Percentiles rank a stretch among this genome's conserved stretches.
These are phyloP conservation scores for Gynandropsis gynandra DNA, from an alignment of 345 rosid genomes.

Conservation along the genomic window DNA sequence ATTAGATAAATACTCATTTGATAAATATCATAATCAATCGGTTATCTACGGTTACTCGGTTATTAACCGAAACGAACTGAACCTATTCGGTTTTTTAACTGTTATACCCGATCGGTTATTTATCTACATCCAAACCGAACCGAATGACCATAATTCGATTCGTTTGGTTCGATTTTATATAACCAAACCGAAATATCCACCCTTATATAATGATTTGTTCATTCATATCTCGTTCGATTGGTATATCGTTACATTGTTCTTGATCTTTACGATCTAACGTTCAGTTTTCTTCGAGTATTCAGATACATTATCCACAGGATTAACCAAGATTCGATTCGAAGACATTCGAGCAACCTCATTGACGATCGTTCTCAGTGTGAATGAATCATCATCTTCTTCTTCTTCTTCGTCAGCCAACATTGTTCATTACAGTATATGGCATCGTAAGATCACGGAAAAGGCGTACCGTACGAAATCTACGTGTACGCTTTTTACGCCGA, in stretches of 20 bases:
- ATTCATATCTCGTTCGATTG: background rate
- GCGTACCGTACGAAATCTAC: constrained; percentile 63
- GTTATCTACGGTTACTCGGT: too few species aligned
- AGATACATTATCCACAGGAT: constrained; percentile 28
- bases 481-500: constrained; percentile 51
- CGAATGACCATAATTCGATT: too few species aligned
- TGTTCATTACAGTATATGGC: constrained; percentile 66
- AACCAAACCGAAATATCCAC: too few species aligned
- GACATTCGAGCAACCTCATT: constrained; percentile 57
- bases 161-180: too few species aligned
- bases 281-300: background rate
- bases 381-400: constrained; percentile 23
- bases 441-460: constrained; percentile 46
- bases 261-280: background rate
- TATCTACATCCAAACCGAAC: too few species aligned
- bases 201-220: too few species aligned
- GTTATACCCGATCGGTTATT: too few species aligned
- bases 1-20: too few species aligned
- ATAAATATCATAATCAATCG: too few species aligned
- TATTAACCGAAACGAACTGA: too few species aligned
- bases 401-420: constrained; percentile 29
- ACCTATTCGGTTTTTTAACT: too few species aligned
- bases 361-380: constrained; percentile 46
- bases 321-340: constrained; percentile 53
- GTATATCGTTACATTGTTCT: background rate